A percentile compares a stretch with the other conserved stretches of the same genome.
These are phyloP conservation scores for Trichopus zeylanicus DNA, from an alignment of 116 monocot genomes.

Conservation along the genomic window DNA sequence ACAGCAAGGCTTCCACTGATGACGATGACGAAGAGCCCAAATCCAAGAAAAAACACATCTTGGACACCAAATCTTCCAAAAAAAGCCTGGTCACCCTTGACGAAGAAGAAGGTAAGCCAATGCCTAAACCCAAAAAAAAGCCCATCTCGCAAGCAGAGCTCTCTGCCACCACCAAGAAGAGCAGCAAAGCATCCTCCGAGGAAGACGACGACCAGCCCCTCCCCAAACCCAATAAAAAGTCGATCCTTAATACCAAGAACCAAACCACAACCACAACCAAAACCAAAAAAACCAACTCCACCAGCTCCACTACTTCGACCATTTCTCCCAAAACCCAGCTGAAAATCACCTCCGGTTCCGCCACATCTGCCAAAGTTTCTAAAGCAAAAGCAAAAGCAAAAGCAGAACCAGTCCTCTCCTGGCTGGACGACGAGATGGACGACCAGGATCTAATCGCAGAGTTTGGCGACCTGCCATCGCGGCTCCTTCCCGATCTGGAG, in stretches of 20 bases:
- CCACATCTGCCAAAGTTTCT: slow-evolving; percentile 4
- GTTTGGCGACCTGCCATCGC: slow-evolving; percentile 63
- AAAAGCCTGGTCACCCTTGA: neutral
- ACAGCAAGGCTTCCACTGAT: neutral
- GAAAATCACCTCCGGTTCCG: neutral
- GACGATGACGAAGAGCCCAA: neutral
- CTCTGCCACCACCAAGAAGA: neutral
- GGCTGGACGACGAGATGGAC: slow-evolving; percentile 16
- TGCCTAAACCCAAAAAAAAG: neutral
- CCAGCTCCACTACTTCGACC: slow-evolving; percentile 8
- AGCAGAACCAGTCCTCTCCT: slow-evolving; percentile 9
- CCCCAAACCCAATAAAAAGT: slow-evolving; percentile 3
- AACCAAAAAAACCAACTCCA: slow-evolving; percentile 31
- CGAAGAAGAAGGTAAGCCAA: neutral
- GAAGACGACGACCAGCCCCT: neutral
- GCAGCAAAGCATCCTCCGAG: neutral
- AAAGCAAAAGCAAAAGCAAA: slow-evolving; percentile 6
- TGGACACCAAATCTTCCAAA: neutral
- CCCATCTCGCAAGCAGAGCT: neutral
- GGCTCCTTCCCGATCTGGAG: slow-evolving; percentile 50
- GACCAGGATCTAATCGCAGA: slow-evolving; percentile 46
- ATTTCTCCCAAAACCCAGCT: slow-evolving; percentile 7
- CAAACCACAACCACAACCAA: slow-evolving; percentile 27
- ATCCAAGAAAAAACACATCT: slow-evolving; percentile 2
- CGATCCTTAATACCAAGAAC: slow-evolving; percentile 6